These are phyloP conservation scores for Phialophora chinensis DNA, from an alignment of 2,329 filamentous ascomycete species.

Conservation along the genomic window DNA sequence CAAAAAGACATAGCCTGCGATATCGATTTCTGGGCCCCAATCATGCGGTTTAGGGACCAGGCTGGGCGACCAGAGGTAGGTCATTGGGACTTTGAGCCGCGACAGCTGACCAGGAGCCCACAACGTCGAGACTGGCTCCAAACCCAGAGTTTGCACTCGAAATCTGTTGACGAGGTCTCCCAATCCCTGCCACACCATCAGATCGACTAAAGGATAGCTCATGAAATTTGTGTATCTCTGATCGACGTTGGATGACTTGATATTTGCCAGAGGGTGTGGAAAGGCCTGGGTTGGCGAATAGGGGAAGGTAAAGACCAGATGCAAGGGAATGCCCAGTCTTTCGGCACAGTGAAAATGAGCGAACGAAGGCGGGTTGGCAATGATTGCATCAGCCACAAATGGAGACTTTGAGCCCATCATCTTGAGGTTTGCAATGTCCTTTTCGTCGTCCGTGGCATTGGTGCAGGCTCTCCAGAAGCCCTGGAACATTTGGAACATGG, in stretches of 20 bases:
- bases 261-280: conserved; percentile 77
- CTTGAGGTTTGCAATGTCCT: conserved; percentile 64
- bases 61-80: conserved; percentile 66
- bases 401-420: conserved; percentile 65
- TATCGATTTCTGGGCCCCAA: conserved; percentile 61
- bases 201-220: conserved; percentile 66
- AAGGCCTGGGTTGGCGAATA: conserved; percentile 76
- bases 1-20: conserved; percentile 62
- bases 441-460: conserved; percentile 68
- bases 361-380: conserved; percentile 49
- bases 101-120: conserved; percentile 79
- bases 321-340: conserved; percentile 45
- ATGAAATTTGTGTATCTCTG: conserved; percentile 78
- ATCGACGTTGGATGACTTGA: conserved; percentile 74
- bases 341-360: conserved; percentile 48
- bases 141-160: conserved; percentile 68
- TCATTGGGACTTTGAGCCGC: conserved; percentile 74
- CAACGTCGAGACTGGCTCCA: conserved; percentile 76
- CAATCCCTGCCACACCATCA: conserved; percentile 52
- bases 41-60: conserved; percentile 61
- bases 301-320: conserved; percentile 59
- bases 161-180: conserved; percentile 80
- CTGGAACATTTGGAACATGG: conserved; percentile 82
- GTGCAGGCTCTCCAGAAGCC: conserved; percentile 82
- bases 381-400: conserved; percentile 48